Conservation (phyloP, 805 yeast genomes). For the Lachancea sp. region DNA sequence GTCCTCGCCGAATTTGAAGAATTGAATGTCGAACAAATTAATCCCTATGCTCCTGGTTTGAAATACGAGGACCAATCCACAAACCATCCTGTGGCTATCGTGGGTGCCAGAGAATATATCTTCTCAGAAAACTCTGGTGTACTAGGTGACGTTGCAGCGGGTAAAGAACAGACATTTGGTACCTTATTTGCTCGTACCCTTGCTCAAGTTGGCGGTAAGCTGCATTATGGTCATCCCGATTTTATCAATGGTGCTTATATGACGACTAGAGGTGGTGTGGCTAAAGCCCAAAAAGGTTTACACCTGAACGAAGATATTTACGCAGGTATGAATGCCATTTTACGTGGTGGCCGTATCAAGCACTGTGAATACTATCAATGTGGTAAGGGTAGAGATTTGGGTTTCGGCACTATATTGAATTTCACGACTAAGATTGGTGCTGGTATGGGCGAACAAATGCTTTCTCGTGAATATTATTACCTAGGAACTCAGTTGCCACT, state of each 20-base stretch:
- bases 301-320: slow-evolving; percentile 84
- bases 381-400: slow-evolving; percentile 87
- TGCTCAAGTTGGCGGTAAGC: slow-evolving; percentile 78
- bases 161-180: slow-evolving; percentile 86
- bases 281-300: slow-evolving; percentile 80
- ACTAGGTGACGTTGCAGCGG: slow-evolving; percentile 85
- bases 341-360: slow-evolving; percentile 83
- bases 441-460: slow-evolving; percentile 89
- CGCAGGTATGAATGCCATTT: slow-evolving; percentile 79
- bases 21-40: slow-evolving; percentile 63
- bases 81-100: slow-evolving; percentile 69
- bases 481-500: slow-evolving; percentile 74
- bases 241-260: slow-evolving; percentile 67
- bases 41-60: slow-evolving; percentile 74
- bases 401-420: slow-evolving; percentile 79
- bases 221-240: slow-evolving; percentile 88
- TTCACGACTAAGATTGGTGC: slow-evolving; percentile 87
- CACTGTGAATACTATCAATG: slow-evolving; percentile 85
- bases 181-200: slow-evolving; percentile 77
- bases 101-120: slow-evolving; percentile 83
- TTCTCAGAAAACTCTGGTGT: slow-evolving; percentile 83
- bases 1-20: slow-evolving; percentile 81
- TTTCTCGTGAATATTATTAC: slow-evolving; percentile 77
- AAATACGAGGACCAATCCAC: slow-evolving; percentile 47
- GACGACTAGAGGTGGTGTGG: slow-evolving; percentile 85